Evolutionary conservation across 129 eudicot species (phyloP), one percentile per base, ranked within the genome.

Genomic region (Logfia minima): DNA sequence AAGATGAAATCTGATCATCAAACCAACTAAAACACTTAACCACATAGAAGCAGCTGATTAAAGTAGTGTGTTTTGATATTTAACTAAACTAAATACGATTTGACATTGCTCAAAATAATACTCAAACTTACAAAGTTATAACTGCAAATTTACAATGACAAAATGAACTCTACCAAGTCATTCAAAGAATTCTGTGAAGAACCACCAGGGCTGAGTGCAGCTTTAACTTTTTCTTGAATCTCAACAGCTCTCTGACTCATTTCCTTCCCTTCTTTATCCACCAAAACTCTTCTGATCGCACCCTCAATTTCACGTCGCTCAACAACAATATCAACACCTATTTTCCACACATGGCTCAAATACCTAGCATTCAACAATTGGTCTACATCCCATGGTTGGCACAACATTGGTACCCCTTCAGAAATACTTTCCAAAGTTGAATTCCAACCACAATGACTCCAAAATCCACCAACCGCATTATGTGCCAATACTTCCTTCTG

Each of bases 371-470:
- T 72, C 8, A 72, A 59, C 19, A 53, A 31, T 19, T 72, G 76
- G 19, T 72, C 76, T 8, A 56, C 24, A 13, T 13, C 28, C 2
- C 19, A 72, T 0, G 66, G 76, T 35, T 32, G 76, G 51, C 76
- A 32, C 66, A 71, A 5, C 76, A 71, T 17, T 32, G 76, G 76
- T 11, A 71, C 65, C 48, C 76, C 76, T 71, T 71, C 45, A 3
- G 31, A 71, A n/a, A 53, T 0, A 58, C 76, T 71, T 53, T 71
- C 76, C 29, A 71, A 71, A 19, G 64, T 32, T 10, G 76, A 71
- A 8, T 71, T 71, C 76, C 76, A 53, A 56, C 76, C 76, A 71
- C 76, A 71, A 52, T 71, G 75, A 14, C 75, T 71, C 75, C 75
- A 71, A 71, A 71, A 71, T 52, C 64, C 75, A 4, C 64, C 63